phyloP scores from a whole-genome alignment of 2,329 filamentous ascomycete genomes.

The Pseudogymnoascus verrucosus region DNA sequence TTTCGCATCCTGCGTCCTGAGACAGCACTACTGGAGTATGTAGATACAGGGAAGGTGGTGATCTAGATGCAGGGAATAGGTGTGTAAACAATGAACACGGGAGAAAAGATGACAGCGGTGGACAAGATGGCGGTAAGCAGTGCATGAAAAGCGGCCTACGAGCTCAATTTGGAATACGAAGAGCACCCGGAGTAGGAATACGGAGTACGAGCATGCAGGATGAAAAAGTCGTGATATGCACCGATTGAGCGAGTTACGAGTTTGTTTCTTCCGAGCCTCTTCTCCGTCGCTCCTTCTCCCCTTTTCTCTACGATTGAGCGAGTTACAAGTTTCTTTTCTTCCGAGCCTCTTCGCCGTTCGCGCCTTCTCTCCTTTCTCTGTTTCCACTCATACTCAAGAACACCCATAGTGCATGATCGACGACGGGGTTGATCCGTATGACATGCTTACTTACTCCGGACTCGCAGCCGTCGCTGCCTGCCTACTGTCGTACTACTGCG shows the following conservation, averaged over 20 bases:
- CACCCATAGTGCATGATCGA: background rate
- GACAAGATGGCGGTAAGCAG: background rate
- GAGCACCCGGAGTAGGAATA: background rate
- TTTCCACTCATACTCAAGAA: background rate
- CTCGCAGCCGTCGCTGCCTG: background rate
- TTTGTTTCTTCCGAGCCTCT: background rate
- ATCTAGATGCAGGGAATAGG: background rate
- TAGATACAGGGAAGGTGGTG: background rate
- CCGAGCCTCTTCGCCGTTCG: no score
- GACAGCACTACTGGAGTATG: background rate
- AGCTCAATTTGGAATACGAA: slow-evolving; percentile 1
- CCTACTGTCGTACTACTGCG: background rate
- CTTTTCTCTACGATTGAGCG: background rate
- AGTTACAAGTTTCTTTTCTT: no score
- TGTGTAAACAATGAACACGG: background rate
- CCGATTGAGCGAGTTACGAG: slow-evolving; percentile 1
- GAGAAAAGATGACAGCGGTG: background rate
- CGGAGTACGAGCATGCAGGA: background rate
- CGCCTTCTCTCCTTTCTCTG: background rate
- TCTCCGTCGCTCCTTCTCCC: background rate
- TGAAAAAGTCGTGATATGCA: background rate
- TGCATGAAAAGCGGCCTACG: background rate
- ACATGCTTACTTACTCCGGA: background rate
- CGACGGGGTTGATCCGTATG: background rate
- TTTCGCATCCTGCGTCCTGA: background rate